Percentiles rank a stretch among this genome's conserved stretches.
These are phyloP conservation scores for Mycena sanguinolenta DNA, from an alignment of 768 basidiomycete species.

Conservation along the genomic window DNA sequence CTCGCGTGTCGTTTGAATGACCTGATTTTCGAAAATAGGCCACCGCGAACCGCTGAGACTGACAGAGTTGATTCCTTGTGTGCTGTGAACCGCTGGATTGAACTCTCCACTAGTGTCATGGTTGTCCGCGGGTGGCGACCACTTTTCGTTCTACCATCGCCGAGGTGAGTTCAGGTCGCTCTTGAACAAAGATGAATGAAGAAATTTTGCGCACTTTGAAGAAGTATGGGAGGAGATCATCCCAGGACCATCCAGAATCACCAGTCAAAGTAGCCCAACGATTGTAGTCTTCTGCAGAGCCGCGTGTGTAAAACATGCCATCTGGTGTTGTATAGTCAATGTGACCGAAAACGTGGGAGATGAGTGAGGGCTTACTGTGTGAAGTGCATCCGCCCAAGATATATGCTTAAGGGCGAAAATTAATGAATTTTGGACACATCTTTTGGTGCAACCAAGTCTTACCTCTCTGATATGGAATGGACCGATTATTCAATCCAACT, in stretches of 20 bases:
- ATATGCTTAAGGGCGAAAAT: neutral
- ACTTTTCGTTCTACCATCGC: slow-evolving; percentile 6
- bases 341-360: neutral
- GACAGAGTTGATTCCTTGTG: no score
- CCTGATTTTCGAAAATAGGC: no score
- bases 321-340: neutral
- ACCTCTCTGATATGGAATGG: neutral
- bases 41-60: no score
- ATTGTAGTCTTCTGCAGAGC: no score
- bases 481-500: neutral
- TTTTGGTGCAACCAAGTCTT: neutral
- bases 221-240: neutral
- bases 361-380: neutral
- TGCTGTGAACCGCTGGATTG: no score
- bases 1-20: no score
- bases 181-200: neutral
- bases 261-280: neutral
- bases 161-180: neutral
- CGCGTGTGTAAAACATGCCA: neutral
- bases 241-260: neutral
- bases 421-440: neutral
- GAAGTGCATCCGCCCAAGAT: neutral
- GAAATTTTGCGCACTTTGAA: neutral
- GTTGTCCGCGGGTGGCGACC: neutral
- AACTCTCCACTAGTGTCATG: neutral